Percentiles rank a stretch among this genome's conserved stretches.
Evolutionary conservation across 257 asterid species (phyloP).

Genomic region (Solanum dulcamara): DNA sequence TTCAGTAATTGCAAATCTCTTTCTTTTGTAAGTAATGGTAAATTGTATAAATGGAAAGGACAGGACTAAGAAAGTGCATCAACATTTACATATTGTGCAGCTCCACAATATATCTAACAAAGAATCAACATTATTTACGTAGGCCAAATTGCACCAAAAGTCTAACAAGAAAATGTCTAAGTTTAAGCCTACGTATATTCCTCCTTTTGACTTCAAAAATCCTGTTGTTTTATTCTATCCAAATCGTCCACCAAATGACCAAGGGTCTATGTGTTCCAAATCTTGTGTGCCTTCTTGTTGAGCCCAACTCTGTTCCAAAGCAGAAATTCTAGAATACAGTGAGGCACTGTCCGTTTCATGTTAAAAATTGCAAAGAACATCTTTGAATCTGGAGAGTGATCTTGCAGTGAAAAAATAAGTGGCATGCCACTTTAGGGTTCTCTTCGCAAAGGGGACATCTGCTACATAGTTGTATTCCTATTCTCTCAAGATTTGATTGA

Average conservation of each 20-base stretch:
- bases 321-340: neutral
- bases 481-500: neutral
- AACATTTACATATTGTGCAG: neutral
- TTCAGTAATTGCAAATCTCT: neutral
- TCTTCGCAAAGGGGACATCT: neutral
- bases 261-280: neutral
- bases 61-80: neutral
- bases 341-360: neutral
- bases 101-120: neutral
- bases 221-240: neutral
- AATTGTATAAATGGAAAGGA: neutral
- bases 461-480: neutral
- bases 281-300: neutral
- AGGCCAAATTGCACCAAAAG: neutral
- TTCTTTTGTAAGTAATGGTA: neutral
- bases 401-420: neutral
- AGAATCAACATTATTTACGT: neutral
- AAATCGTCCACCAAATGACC: neutral
- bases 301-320: neutral
- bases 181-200: neutral
- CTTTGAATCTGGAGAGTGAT: neutral
- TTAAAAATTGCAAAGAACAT: neutral
- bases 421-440: neutral
- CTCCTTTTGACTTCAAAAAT: neutral
- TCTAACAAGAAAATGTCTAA: neutral